Conservation (phyloP, 495 filamentous ascomycete species). For the Talaromyces ruber region DNA sequence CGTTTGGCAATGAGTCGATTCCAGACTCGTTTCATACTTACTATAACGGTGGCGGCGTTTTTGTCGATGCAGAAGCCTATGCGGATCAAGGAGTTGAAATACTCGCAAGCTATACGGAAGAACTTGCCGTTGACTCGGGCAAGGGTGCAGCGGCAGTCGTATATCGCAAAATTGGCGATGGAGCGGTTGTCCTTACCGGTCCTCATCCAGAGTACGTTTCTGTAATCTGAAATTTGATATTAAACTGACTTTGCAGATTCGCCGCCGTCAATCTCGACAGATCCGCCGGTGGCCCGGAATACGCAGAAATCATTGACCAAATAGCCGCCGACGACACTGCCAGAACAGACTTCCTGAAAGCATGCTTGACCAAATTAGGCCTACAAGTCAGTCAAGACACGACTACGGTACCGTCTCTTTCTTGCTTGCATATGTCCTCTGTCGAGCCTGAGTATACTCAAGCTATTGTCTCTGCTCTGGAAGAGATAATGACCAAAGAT, state of each 20-base stretch:
- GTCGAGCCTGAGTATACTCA: constrained; percentile 52
- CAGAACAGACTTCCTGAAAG: constrained; percentile 70
- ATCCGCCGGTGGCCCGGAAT: constrained; percentile 52
- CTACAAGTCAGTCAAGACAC: constrained; percentile 63
- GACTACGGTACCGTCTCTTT: constrained; percentile 69
- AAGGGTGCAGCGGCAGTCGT: constrained; percentile 67
- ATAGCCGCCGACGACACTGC: constrained; percentile 62
- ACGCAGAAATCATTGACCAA: constrained; percentile 56
- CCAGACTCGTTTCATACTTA: constrained; percentile 66
- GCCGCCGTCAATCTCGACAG: constrained; percentile 67
- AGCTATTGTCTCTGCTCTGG: constrained; percentile 56
- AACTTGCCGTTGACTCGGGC: constrained; percentile 71
- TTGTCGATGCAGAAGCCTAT: constrained; percentile 65
- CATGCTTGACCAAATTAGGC: constrained; percentile 75
- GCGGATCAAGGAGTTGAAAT: constrained; percentile 63
- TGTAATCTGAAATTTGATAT: background rate
- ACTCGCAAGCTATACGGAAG: constrained; percentile 69
- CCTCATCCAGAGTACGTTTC: constrained; percentile 84
- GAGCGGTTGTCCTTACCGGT: constrained; percentile 70
- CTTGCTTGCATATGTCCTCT: constrained; percentile 76
- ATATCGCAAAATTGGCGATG: constrained; percentile 82
- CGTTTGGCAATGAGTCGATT: constrained; percentile 43
- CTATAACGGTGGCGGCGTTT: constrained; percentile 95
- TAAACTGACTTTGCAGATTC: constrained; percentile 51
- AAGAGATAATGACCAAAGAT: constrained; percentile 59